A percentile compares a stretch with the other conserved stretches of the same genome.
phyloP scores from a whole-genome alignment of 2,329 filamentous ascomycete species.

The Phialemoniopsis sp. region DNA sequence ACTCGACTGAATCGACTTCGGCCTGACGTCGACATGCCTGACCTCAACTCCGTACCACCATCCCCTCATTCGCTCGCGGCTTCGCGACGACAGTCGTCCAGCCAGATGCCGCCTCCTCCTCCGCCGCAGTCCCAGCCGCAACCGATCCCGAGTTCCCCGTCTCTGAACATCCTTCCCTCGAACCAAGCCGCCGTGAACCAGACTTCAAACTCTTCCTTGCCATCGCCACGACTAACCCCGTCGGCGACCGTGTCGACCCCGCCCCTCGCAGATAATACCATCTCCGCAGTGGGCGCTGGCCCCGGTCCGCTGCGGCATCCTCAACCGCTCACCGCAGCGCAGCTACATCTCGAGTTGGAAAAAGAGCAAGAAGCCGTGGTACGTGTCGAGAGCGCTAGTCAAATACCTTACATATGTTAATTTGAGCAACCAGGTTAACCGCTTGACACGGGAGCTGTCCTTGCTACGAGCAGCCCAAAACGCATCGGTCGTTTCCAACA shows the following conservation, averaged over 20 bases:
- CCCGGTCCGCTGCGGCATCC: slow-evolving; percentile 81
- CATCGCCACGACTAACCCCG: slow-evolving; percentile 24
- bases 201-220: slow-evolving; percentile 21
- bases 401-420: too few relatives aligned
- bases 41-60: slow-evolving; percentile 51
- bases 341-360: slow-evolving; percentile 85
- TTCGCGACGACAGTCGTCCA: slow-evolving; percentile 35
- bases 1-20: too few relatives aligned
- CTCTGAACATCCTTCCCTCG: slow-evolving; percentile 53
- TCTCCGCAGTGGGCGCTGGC: slow-evolving; percentile 42
- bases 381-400: slow-evolving; percentile 31
- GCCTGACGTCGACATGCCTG: slow-evolving; percentile 35
- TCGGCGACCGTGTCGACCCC: slow-evolving; percentile 8
- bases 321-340: slow-evolving; percentile 79
- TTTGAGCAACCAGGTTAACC: slow-evolving; percentile 71
- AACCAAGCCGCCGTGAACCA: slow-evolving; percentile 47
- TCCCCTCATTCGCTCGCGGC: slow-evolving; percentile 40
- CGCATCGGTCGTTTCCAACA: slow-evolving; percentile 60
- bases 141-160: slow-evolving; percentile 28
- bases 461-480: slow-evolving; percentile 71
- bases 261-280: slow-evolving; percentile 27
- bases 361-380: slow-evolving; percentile 95
- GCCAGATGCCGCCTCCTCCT: slow-evolving; percentile 35
- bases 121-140: too few relatives aligned
- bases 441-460: slow-evolving; percentile 82